Conservation (phyloP, 106 monocot genomes). For the Dioscorea alata region DNA sequence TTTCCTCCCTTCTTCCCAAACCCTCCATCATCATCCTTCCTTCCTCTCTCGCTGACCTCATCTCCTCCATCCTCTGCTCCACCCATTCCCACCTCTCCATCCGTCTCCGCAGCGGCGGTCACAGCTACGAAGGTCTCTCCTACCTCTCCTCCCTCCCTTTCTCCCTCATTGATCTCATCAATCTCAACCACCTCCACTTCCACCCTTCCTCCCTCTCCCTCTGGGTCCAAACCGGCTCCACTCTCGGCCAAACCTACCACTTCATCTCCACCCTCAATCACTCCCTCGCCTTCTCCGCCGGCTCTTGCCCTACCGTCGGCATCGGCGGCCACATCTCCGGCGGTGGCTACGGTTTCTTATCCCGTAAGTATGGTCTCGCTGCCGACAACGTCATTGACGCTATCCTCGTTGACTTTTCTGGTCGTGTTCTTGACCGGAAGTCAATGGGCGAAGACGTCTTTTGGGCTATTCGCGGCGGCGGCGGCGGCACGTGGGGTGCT, state of each 20-base stretch:
- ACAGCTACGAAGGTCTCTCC: conserved; percentile 45
- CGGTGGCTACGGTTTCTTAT: conserved; percentile 57
- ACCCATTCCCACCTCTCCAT: conserved; percentile 14
- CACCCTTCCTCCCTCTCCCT: conserved; percentile 1
- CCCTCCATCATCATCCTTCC: conserved; percentile 27
- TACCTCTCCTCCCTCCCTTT: conserved; percentile 19
- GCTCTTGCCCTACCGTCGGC: conserved; percentile 61
- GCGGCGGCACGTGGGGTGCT: conserved; percentile 55
- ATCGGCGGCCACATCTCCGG: conserved; percentile 50
- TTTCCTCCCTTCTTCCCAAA: conserved; percentile 12
- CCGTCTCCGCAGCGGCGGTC: conserved; percentile 31
- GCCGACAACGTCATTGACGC: conserved; percentile 64
- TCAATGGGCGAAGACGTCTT: conserved; percentile 53
- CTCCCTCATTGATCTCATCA: conserved; percentile 27
- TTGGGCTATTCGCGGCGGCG: conserved; percentile 72
- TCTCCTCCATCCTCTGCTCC: conserved; percentile 13
- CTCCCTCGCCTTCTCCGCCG: conserved; percentile 38
- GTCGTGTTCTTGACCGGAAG: conserved; percentile 18
- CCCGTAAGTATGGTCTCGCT: conserved; percentile 57
- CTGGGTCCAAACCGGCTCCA: conserved; percentile 22
- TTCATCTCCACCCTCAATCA: conserved; percentile 1
- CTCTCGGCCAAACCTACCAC: conserved; percentile 21
- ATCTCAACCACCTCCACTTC: conserved; percentile 18
- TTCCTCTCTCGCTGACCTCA: conserved; percentile 3
- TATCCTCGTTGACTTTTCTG: conserved; percentile 28